phyloP scores from a whole-genome alignment of 177 flowering plant species.

The Vitis hybrid region DNA sequence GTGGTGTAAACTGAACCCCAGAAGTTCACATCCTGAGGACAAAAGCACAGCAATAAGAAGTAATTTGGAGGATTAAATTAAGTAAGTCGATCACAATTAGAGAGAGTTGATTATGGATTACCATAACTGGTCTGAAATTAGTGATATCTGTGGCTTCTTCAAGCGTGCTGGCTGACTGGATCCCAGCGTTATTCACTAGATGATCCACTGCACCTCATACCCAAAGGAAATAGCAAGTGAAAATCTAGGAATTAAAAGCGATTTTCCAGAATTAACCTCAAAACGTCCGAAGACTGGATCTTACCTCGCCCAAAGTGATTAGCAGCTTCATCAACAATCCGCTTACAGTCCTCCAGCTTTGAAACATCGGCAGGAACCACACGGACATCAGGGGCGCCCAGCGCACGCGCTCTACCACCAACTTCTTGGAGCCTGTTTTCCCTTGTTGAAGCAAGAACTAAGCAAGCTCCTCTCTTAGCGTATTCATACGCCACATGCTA shows the following conservation, averaged over 20 bases:
- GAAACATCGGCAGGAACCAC: slow-evolving; percentile 52
- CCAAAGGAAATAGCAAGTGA: no score
- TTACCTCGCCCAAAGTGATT: slow-evolving; percentile 48
- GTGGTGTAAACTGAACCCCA: slow-evolving; percentile 73
- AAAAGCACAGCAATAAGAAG: background rate
- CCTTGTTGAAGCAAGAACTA: slow-evolving; percentile 52
- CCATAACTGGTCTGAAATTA: slow-evolving; percentile 30
- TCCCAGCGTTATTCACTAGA: slow-evolving; percentile 69
- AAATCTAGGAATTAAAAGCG: no score
- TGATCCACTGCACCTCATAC: slow-evolving; percentile 57
- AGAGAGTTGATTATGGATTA: slow-evolving; percentile 8
- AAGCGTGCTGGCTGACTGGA: slow-evolving; percentile 29
- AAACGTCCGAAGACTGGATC: no score
- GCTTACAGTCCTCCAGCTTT: slow-evolving; percentile 48
- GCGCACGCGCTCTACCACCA: slow-evolving; percentile 34
- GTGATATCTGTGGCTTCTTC: slow-evolving; percentile 41
- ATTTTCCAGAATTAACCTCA: no score
- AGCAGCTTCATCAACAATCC: slow-evolving; percentile 45
- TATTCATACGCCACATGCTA: slow-evolving; percentile 65
- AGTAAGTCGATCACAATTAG: background rate
- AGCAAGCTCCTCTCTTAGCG: slow-evolving; percentile 52
- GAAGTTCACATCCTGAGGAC: slow-evolving; percentile 56
- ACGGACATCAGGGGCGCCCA: slow-evolving; percentile 61
- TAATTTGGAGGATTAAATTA: no score
- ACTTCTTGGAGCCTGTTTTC: slow-evolving; percentile 38